These are phyloP conservation scores for Beauveria caledonica DNA, from an alignment of 2,329 filamentous ascomycete species.

Conservation along the genomic window DNA sequence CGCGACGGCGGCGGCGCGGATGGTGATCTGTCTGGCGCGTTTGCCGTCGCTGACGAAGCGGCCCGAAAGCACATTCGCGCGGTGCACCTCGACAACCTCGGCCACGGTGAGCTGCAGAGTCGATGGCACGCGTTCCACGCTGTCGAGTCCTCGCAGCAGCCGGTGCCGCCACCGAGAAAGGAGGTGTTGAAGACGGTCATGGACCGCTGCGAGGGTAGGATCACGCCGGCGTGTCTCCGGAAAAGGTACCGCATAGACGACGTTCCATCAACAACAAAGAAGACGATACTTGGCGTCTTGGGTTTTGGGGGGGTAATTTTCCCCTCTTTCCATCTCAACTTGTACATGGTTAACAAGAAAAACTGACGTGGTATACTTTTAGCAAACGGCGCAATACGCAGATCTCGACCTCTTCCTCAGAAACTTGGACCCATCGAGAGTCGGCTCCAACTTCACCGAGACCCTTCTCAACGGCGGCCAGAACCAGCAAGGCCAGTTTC, in stretches of 20 bases:
- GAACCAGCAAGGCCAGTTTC: conserved; percentile 36
- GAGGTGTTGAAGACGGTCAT: conserved; percentile 11
- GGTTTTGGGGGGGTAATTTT: conserved; percentile 32
- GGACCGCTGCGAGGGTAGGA: conserved; percentile 26
- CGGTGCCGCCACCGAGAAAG: not conserved
- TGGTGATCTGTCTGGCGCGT: not conserved
- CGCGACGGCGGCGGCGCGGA: conserved; percentile 10
- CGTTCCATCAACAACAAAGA: conserved; percentile 47
- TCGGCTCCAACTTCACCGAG: conserved; percentile 48
- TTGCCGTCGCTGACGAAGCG: not conserved
- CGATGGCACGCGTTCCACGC: not conserved
- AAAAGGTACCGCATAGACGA: conserved; percentile 35
- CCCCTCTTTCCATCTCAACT: not conserved
- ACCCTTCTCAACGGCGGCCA: conserved; percentile 49
- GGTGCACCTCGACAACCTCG: not conserved
- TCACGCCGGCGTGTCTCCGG: conserved; percentile 37
- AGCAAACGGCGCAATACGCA: conserved; percentile 40
- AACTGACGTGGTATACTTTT: not conserved
- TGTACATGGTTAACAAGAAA: not conserved
- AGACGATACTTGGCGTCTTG: conserved; percentile 55
- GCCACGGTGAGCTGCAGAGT: not conserved
- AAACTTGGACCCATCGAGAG: conserved; percentile 42
- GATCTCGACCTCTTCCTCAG: conserved; percentile 51
- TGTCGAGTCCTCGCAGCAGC: not conserved
- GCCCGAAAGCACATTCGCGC: not conserved